Base-by-base conservation (phyloP, 345 rosid species). In the Eucalyptus sp. region DNA sequence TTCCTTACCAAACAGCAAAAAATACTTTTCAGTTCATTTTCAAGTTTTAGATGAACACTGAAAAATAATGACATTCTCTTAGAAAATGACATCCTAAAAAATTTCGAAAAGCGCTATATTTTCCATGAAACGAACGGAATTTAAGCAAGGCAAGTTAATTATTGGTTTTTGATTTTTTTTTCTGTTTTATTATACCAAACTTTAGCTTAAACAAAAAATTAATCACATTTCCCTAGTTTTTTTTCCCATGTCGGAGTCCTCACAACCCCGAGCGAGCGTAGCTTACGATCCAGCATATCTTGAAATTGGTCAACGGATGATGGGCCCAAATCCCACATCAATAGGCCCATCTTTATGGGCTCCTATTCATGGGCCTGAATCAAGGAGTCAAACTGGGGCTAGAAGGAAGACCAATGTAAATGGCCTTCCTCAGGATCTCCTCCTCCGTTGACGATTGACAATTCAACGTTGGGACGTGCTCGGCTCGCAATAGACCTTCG, bases 91-190 rank as follows among this genome's bases (percentile, higher is more conserved):
- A 2, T 46, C 1, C 1, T 46, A 1, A 3, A 46, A 46, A 46
- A 46, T 46, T 46, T 46, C 48, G 11, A 46, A 9, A 46, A 46
- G 3, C 0, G 48, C 3, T 8, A 3, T 46, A 46, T 11, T 49
- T 49, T 49, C 1, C 2, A 2, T 49, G 4, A 50, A 50, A 50
- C 0, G 7, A 15, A 50, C 7, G 0, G 18, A 51, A 0, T 51
- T 46, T 16, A 68, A 68, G 44, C 13, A 33, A 33, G 44, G 2
- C 13, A 17, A 33, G 5, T 33, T 71, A 17, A 71, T 33, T 18
- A 33, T 33, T 33, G 33, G 33, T 33, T 33, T 33, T 33, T 33
- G 33, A 33, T 33, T 33, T 33, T 33, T 33, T 33, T 33, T 33
- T 3, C 33, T 2, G 2, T 33, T 33, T 33, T 37, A 7, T 71